These are phyloP conservation scores for Gaultheria prostrata DNA, from an alignment of 148 eudicot genomes.

Conservation along the genomic window DNA sequence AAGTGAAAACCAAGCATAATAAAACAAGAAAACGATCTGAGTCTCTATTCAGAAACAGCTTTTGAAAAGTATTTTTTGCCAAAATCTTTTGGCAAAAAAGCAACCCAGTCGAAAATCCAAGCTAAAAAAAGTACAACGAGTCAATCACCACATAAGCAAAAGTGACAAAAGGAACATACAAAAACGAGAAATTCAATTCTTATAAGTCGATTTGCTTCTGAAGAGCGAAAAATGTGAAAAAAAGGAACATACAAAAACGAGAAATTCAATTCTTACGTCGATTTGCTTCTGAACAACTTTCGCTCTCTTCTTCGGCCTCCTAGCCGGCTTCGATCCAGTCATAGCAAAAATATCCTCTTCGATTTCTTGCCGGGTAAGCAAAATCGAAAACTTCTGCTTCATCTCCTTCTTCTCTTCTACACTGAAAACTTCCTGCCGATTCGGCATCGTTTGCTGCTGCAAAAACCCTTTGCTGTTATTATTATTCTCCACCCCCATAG, in stretches of 20 bases:
- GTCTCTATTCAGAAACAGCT: not conserved
- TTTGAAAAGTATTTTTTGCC: not conserved
- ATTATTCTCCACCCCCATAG: slow-evolving; percentile 17
- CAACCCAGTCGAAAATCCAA: not conserved
- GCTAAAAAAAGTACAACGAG: not conserved
- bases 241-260: not conserved
- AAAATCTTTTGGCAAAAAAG: not conserved
- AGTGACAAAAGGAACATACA: not conserved
- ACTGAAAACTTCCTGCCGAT: not conserved
- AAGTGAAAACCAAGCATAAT: too few relatives aligned
- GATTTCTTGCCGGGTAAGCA: slow-evolving; percentile 35
- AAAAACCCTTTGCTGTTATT: not conserved
- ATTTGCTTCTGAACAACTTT: slow-evolving; percentile 35
- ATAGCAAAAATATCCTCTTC: slow-evolving; percentile 38
- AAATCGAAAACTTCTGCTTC: slow-evolving; percentile 23
- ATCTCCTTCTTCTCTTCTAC: slow-evolving; percentile 13
- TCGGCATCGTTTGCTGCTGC: slow-evolving; percentile 2
- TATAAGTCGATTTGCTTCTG: slow-evolving; percentile 34
- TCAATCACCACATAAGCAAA: not conserved
- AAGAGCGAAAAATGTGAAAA: not conserved
- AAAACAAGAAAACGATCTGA: not conserved
- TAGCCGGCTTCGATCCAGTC: slow-evolving; percentile 36
- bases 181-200: not conserved
- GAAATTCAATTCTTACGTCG: slow-evolving; percentile 28
- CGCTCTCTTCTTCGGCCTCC: slow-evolving; percentile 43